Conservation (phyloP, 176 grass and related monocot genomes). For the Secale cereale region DNA sequence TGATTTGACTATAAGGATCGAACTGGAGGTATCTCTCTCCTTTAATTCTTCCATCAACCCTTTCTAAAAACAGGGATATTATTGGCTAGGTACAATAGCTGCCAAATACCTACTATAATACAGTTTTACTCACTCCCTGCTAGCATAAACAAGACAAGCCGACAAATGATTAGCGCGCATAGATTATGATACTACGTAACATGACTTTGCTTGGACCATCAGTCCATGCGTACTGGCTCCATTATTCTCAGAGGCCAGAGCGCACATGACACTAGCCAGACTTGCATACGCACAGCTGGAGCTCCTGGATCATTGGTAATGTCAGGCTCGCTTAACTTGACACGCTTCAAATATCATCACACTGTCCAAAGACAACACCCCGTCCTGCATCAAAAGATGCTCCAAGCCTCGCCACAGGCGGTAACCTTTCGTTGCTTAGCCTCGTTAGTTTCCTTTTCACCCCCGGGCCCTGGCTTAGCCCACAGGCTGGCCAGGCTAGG, state of each 20-base stretch:
- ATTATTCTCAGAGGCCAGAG: neutral
- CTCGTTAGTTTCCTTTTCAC: neutral
- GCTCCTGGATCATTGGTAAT: neutral
- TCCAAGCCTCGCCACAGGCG: neutral
- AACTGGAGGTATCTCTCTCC: neutral
- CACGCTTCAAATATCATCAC: neutral
- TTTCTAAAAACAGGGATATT: neutral
- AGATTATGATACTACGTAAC: neutral
- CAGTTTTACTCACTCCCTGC: neutral
- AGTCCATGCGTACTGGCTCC: neutral
- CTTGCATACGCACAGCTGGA: neutral
- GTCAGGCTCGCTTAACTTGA: neutral
- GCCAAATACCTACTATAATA: no score
- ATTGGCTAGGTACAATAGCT: neutral
- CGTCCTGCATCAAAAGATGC: neutral
- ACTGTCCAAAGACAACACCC: neutral
- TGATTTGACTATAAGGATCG: neutral
- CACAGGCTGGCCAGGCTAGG: no score
- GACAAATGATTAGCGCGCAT: neutral
- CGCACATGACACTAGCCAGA: neutral
- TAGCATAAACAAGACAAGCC: neutral
- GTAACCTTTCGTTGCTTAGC: neutral
- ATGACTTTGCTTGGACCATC: neutral
- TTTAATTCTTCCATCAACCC: neutral
- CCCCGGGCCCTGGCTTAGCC: no score